These are phyloP conservation scores for Blastomyces emzantsi DNA, from an alignment of 2,329 filamentous ascomycete genomes.

Conservation along the genomic window DNA sequence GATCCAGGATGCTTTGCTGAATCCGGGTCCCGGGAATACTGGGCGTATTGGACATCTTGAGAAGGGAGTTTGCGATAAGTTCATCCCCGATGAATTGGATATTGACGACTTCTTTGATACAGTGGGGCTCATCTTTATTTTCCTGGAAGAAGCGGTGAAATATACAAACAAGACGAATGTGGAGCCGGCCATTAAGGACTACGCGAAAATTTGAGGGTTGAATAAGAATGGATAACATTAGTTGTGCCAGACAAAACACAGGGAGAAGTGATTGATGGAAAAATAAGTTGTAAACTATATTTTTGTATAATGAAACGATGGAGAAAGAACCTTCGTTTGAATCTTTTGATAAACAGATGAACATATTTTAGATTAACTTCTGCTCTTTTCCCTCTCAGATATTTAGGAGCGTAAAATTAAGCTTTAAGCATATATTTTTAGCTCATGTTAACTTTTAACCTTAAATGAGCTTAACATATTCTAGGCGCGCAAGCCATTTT, in stretches of 20 bases:
- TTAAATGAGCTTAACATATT: background rate
- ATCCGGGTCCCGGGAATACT: background rate
- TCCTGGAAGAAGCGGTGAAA: background rate
- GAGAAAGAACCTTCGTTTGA: background rate
- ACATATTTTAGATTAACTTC: background rate
- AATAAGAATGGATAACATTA: too few relatives aligned
- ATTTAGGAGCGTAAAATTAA: background rate
- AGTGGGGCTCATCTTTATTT: background rate
- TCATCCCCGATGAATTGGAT: background rate
- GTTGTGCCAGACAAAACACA: too few relatives aligned
- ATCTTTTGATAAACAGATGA: background rate
- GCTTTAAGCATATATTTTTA: background rate
- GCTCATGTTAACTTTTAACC: background rate
- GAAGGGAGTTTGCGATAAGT: background rate
- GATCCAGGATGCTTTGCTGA: constrained; percentile 16
- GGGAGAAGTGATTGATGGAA: too few relatives aligned
- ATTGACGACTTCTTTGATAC: background rate
- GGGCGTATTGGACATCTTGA: background rate
- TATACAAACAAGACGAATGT: background rate
- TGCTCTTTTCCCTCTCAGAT: background rate
- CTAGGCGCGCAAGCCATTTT: too few relatives aligned
- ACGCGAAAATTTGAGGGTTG: background rate
- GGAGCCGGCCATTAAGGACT: background rate
- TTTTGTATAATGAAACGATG: too few relatives aligned
- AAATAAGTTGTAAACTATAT: too few relatives aligned